phyloP scores from a whole-genome alignment of 768 basidiomycete species.

The Strobilomyces confusus region DNA sequence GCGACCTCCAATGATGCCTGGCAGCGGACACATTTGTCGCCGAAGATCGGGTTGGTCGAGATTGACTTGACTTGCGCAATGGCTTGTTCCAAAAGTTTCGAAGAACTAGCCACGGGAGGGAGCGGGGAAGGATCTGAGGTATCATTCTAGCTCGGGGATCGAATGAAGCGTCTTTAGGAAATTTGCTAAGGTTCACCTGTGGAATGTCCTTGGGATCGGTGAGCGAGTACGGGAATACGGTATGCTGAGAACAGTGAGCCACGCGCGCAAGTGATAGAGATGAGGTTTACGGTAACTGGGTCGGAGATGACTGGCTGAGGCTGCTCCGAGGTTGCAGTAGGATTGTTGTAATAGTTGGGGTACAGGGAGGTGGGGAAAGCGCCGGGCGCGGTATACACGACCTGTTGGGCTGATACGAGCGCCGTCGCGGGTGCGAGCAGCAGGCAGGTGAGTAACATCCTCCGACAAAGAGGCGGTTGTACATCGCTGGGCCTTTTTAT shows the following conservation, averaged over 20 bases:
- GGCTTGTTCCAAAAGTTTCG: slow-evolving; percentile 47
- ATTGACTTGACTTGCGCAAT: slow-evolving; percentile 56
- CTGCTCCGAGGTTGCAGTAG: slow-evolving; percentile 68
- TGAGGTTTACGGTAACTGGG: slow-evolving; percentile 50
- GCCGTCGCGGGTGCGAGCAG: slow-evolving; percentile 5
- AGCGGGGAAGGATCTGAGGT: slow-evolving; percentile 62
- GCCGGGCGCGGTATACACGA: slow-evolving; percentile 52
- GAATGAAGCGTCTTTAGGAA: background rate
- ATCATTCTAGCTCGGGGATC: slow-evolving; percentile 38
- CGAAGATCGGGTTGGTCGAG: slow-evolving; percentile 48
- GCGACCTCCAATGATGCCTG: slow-evolving; percentile 56
- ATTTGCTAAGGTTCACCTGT: slow-evolving; percentile 23
- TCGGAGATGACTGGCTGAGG: slow-evolving; percentile 77
- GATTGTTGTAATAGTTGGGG: slow-evolving; percentile 64
- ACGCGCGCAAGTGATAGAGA: background rate
- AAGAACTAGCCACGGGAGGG: slow-evolving; percentile 50
- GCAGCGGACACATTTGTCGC: slow-evolving; percentile 56
- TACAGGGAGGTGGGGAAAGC: slow-evolving; percentile 64
- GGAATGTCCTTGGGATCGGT: slow-evolving; percentile 63
- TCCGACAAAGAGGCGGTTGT: background rate
- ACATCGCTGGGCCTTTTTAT: slow-evolving; percentile 9
- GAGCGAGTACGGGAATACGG: slow-evolving; percentile 54
- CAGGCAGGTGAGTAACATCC: slow-evolving; percentile 11
- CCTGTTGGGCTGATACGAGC: slow-evolving; percentile 11
- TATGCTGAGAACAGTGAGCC: slow-evolving; percentile 38